Conservation (phyloP, 441 rosid genomes). For the Viola pubescens region DNA sequence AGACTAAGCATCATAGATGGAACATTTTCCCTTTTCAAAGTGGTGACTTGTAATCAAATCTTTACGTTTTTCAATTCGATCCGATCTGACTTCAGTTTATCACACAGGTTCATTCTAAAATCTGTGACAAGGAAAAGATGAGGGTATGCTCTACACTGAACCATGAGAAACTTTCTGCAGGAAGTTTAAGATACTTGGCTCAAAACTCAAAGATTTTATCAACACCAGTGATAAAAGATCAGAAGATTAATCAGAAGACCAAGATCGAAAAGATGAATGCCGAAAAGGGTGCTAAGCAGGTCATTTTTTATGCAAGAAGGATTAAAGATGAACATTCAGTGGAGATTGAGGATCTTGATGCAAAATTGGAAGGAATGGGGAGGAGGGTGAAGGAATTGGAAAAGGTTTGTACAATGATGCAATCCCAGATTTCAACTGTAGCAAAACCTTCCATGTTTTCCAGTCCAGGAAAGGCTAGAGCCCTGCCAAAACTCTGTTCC, state of each 20-base stretch:
- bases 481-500: slow-evolving; percentile 36
- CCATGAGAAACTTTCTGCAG: slow-evolving; percentile 37
- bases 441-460: slow-evolving; percentile 17
- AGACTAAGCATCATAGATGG: too few relatives aligned
- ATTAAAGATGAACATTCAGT: slow-evolving; percentile 10
- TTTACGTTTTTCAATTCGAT: not conserved
- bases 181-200: slow-evolving; percentile 24
- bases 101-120: slow-evolving; percentile 36
- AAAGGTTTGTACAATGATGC: slow-evolving; percentile 20
- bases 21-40: not conserved
- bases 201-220: slow-evolving; percentile 37
- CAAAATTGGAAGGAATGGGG: slow-evolving; percentile 5
- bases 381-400: slow-evolving; percentile 12
- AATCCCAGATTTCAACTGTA: slow-evolving; percentile 19
- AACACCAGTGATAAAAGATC: slow-evolving; percentile 21
- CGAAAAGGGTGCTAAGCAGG: slow-evolving; percentile 14
- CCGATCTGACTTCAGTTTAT: slow-evolving; percentile 4
- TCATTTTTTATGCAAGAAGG: slow-evolving; percentile 18
- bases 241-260: slow-evolving; percentile 25
- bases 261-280: slow-evolving; percentile 9
- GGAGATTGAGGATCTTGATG: slow-evolving; percentile 3
- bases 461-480: slow-evolving; percentile 23
- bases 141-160: slow-evolving; percentile 33
- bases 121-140: slow-evolving; percentile 28
- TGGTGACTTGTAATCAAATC: not conserved